Evolutionary conservation across 768 basidiomycete species (phyloP).

Genomic region (Phylloporus sp.): DNA sequence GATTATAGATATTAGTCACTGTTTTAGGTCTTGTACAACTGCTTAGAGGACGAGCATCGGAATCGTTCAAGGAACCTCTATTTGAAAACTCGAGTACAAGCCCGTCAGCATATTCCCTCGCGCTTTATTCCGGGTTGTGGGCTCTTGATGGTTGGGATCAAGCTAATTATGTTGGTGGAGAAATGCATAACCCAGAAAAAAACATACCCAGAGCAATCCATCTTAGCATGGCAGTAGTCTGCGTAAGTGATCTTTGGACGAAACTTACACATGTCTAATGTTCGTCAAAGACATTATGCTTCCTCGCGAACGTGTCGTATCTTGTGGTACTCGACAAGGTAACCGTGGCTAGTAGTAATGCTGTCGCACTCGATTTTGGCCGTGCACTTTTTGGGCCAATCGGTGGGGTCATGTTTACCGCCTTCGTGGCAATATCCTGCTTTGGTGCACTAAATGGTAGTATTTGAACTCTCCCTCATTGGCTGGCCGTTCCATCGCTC

Average conservation of each 20-base stretch:
- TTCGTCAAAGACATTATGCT: conserved; percentile 57
- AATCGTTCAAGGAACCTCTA: conserved; percentile 61
- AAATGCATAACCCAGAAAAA: conserved; percentile 75
- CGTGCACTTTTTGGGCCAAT: conserved; percentile 77
- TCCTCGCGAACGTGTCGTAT: conserved; percentile 84
- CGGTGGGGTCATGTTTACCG: conserved; percentile 85
- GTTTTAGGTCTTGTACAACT: conserved; percentile 78
- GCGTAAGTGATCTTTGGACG: conserved; percentile 39
- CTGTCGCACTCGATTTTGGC: conserved; percentile 90
- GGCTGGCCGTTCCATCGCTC: neutral
- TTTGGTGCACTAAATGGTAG: conserved; percentile 91
- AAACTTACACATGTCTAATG: neutral
- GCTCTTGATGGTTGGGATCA: conserved; percentile 98
- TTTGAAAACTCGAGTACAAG: conserved; percentile 74
- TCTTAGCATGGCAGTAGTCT: conserved; percentile 81
- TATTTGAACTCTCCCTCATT: conserved; percentile 6
- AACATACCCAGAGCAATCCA: conserved; percentile 90
- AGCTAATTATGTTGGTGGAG: conserved; percentile 87
- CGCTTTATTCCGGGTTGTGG: conserved; percentile 92
- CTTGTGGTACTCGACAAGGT: conserved; percentile 86
- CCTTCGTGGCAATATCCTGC: conserved; percentile 91
- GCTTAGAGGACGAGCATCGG: conserved; percentile 63
- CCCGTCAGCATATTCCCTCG: conserved; percentile 86
- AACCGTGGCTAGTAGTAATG: conserved; percentile 76
- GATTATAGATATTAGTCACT: conserved; percentile 59